Evolutionary conservation across 2,329 filamentous ascomycete genomes (phyloP).

Genomic region (Dactylonectria macrodidyma): DNA sequence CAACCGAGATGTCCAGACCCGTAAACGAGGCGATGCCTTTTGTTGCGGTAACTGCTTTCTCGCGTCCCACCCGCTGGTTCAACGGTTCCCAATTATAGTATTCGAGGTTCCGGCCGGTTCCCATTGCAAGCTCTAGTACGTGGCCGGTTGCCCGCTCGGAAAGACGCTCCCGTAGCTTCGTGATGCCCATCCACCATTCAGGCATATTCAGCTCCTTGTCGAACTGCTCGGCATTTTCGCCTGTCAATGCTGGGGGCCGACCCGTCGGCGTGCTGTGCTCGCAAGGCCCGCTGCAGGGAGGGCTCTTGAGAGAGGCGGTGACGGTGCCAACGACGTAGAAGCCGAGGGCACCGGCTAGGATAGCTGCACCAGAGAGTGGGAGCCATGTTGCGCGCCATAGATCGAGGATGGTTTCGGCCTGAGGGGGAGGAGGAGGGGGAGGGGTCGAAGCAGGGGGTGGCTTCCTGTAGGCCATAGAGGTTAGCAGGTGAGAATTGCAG

Average conservation of each 20-base stretch:
- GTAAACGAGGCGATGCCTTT: slow-evolving; percentile 69
- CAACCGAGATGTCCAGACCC: slow-evolving; percentile 72
- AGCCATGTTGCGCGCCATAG: slow-evolving; percentile 58
- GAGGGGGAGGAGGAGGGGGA: slow-evolving; percentile 41
- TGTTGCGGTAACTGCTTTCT: slow-evolving; percentile 27
- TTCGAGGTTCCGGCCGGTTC: slow-evolving; percentile 73
- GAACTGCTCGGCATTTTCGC: slow-evolving; percentile 67
- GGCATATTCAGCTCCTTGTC: slow-evolving; percentile 71
- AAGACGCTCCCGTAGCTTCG: slow-evolving; percentile 64
- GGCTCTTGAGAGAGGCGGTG: slow-evolving; percentile 52
- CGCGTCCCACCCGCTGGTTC: slow-evolving; percentile 41
- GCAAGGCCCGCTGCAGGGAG: slow-evolving; percentile 45
- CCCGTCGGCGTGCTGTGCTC: slow-evolving; percentile 62
- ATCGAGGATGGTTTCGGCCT: slow-evolving; percentile 53
- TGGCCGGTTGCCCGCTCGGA: slow-evolving; percentile 65
- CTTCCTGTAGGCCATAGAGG: slow-evolving; percentile 32
- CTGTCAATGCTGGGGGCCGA: slow-evolving; percentile 62
- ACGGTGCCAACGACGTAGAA: slow-evolving; percentile 62
- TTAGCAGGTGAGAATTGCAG: slow-evolving; percentile 24
- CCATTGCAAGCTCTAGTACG: slow-evolving; percentile 75
- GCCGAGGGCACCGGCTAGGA: slow-evolving; percentile 62
- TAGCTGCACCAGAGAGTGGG: slow-evolving; percentile 62
- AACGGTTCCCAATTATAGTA: slow-evolving; percentile 71
- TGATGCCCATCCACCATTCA: slow-evolving; percentile 71
- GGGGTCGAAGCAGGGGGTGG: slow-evolving; percentile 17